phyloP scores from a whole-genome alignment of 768 basidiomycete genomes.

The Podaxis sp. region DNA sequence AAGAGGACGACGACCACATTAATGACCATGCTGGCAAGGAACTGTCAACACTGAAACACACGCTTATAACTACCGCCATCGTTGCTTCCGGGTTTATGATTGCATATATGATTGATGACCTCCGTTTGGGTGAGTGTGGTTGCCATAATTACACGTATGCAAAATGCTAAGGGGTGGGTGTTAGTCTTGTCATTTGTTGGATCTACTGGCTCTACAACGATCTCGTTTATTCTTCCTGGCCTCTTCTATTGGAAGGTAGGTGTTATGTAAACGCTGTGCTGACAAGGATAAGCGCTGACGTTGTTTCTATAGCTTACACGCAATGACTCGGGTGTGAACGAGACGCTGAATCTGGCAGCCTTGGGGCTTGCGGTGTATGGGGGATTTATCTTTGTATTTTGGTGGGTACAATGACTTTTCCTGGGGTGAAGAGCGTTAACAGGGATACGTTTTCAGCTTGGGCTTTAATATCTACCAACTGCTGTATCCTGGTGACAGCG shows the following conservation, averaged over 20 bases:
- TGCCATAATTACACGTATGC: conserved; percentile 6
- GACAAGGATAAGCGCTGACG: conserved; percentile 13
- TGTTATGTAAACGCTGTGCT: conserved; percentile 6
- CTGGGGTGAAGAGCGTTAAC: conserved; percentile 10
- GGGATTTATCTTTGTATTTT: conserved; percentile 77
- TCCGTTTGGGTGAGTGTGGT: conserved; percentile 64
- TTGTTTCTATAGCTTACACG: conserved; percentile 57
- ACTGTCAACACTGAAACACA: conserved; percentile 69
- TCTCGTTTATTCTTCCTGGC: conserved; percentile 94
- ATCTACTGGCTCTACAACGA: conserved; percentile 93
- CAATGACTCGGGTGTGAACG: conserved; percentile 53
- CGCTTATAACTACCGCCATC: conserved; percentile 66
- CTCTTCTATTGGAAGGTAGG: conserved; percentile 89
- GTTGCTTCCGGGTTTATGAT: conserved; percentile 65
- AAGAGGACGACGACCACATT: conserved; percentile 45
- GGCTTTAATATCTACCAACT: conserved; percentile 79
- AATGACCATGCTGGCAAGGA: conserved; percentile 59
- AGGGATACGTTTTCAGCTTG: conserved; percentile 44
- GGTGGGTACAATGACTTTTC: conserved; percentile 51
- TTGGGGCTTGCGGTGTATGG: conserved; percentile 78
- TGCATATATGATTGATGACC: conserved; percentile 76
- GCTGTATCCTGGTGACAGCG: conserved; percentile 29
- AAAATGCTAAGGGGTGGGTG: conserved; percentile 2
- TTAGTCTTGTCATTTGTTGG: conserved; percentile 95
- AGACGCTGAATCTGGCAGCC: conserved; percentile 54